phyloP scores from a whole-genome alignment of 345 rosid species.

The Eutrema japonicum region DNA sequence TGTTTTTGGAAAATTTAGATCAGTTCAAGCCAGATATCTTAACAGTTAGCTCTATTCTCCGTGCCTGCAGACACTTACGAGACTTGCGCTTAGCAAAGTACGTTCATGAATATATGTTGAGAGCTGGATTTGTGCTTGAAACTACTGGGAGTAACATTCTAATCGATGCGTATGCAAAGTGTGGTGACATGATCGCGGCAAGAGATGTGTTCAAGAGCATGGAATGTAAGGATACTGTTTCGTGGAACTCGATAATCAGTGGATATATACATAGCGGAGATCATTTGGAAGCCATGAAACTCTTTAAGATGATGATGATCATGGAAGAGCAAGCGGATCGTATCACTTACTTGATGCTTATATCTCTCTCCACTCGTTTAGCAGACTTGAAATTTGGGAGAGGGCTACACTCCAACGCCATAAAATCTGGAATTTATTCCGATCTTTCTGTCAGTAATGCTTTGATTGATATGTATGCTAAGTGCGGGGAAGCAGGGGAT shows the following conservation, averaged over 20 bases:
- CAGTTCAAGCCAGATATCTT: conserved; percentile 58
- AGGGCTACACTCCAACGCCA: conserved; percentile 54
- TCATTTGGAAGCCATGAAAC: conserved; percentile 50
- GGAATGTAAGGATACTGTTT: conserved; percentile 55
- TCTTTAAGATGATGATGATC: conserved; percentile 59
- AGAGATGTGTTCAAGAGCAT: conserved; percentile 55
- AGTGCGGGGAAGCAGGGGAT: conserved; percentile 51
- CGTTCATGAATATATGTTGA: conserved; percentile 50
- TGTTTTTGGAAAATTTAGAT: conserved; percentile 52
- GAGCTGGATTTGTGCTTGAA: conserved; percentile 47
- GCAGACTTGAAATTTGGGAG: conserved; percentile 49
- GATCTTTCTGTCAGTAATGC: conserved; percentile 58
- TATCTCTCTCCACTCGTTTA: conserved; percentile 50
- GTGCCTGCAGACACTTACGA: conserved; percentile 57
- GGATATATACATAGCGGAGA: conserved; percentile 52
- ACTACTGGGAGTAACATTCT: conserved; percentile 54
- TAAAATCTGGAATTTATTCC: conserved; percentile 51
- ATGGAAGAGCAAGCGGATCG: conserved; percentile 53
- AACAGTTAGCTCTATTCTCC: conserved; percentile 59
- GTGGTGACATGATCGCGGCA: conserved; percentile 54
- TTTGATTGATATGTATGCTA: conserved; percentile 66
- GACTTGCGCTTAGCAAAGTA: conserved; percentile 54
- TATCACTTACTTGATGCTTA: conserved; percentile 53
- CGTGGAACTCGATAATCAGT: conserved; percentile 67
- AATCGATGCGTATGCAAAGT: conserved; percentile 62